Conservation (phyloP, 495 filamentous ascomycete genomes). For the Penicillium psychrofluorescens region DNA sequence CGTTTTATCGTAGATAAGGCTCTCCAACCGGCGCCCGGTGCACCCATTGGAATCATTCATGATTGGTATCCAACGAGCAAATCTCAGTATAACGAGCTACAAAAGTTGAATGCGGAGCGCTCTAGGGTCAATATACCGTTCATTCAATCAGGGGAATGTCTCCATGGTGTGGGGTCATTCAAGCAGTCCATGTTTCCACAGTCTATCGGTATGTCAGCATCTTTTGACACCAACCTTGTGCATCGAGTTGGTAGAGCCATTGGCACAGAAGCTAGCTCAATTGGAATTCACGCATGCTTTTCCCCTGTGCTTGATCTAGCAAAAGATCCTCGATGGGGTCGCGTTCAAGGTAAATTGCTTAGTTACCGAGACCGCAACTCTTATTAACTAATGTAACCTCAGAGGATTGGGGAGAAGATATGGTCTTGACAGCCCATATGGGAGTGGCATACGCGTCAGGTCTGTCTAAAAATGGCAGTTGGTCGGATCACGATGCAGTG, state of each 20-base stretch:
- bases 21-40: conserved; percentile 1
- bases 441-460: conserved; percentile 4
- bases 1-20: neutral
- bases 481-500: conserved; percentile 4
- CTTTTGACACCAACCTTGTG: conserved; percentile 3
- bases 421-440: conserved; percentile 3
- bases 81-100: conserved; percentile 5
- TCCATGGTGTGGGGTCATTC: conserved; percentile 6
- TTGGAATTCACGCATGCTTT: conserved; percentile 5
- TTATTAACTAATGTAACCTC: neutral
- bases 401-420: conserved; percentile 8
- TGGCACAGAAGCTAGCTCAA: conserved; percentile 4
- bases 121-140: conserved; percentile 1
- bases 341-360: conserved; percentile 2
- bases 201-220: conserved; percentile 3
- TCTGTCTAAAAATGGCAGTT: conserved; percentile 4
- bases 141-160: conserved; percentile 5
- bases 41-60: conserved; percentile 4
- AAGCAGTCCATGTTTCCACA: conserved; percentile 7
- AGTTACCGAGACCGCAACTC: no score
- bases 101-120: neutral
- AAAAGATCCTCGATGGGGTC: conserved; percentile 5
- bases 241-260: conserved; percentile 4
- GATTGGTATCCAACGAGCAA: conserved; percentile 7
- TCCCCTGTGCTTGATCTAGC: conserved; percentile 6